Percentiles rank a stretch among this genome's conserved stretches.
These are phyloP conservation scores for Dissophora ornata DNA, from an alignment of 192 early-diverging fungal genomes.

Conservation along the genomic window DNA sequence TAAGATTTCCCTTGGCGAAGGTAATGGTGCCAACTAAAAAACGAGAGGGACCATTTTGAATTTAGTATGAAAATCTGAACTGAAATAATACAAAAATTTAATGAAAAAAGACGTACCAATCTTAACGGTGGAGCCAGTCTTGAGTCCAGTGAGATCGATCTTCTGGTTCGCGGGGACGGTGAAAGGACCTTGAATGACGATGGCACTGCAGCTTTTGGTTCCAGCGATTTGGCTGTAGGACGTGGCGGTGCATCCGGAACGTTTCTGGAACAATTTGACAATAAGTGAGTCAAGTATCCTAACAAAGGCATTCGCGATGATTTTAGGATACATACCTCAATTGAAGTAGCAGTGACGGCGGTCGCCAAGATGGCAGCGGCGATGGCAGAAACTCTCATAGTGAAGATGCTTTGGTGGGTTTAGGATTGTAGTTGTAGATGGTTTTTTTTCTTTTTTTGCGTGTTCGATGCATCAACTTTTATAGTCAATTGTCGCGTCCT, in stretches of 20 bases:
- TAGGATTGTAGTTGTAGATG: slow-evolving; percentile 4
- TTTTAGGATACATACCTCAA: slow-evolving; percentile 14
- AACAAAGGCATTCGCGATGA: slow-evolving; percentile 4
- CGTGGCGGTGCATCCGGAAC: no score
- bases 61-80: slow-evolving; percentile 9
- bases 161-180: slow-evolving; percentile 55
- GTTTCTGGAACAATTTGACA: no score
- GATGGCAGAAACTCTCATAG: slow-evolving; percentile 31
- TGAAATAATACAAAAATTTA: slow-evolving; percentile 6
- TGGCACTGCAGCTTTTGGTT: slow-evolving; percentile 30
- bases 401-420: slow-evolving; percentile 1
- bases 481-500: no score
- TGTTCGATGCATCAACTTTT: slow-evolving; percentile 6
- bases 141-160: no score
- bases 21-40: slow-evolving; percentile 53
- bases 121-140: slow-evolving; percentile 48
- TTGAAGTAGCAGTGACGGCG: slow-evolving; percentile 17
- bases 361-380: slow-evolving; percentile 22
- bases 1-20: slow-evolving; percentile 43
- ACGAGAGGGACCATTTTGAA: no score
- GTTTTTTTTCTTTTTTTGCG: slow-evolving; percentile 12
- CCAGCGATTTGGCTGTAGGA: no score
- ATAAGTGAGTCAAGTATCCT: no score
- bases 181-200: slow-evolving; percentile 54
- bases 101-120: slow-evolving; percentile 31